A percentile compares a stretch with the other conserved stretches of the same genome.
phyloP scores from a whole-genome alignment of 1,284 basidiomycete genomes.

The Ceratobasidium sp. region DNA sequence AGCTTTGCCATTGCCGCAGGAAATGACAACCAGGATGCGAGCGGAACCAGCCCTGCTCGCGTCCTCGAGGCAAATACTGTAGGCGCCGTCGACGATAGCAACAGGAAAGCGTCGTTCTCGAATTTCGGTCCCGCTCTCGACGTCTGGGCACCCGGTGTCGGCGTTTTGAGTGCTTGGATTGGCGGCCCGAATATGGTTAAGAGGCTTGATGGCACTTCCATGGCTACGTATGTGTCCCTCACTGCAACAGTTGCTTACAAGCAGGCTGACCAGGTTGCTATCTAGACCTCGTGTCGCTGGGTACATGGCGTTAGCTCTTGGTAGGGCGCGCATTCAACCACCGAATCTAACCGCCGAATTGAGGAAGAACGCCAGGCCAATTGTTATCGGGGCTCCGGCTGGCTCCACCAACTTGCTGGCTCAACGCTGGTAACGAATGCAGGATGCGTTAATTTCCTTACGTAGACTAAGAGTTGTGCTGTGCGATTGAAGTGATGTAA shows the following conservation, averaged over 20 bases:
- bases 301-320: slow-evolving; percentile 9
- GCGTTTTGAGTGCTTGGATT: slow-evolving; percentile 33
- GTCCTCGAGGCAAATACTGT: slow-evolving; percentile 89
- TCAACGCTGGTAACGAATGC: neutral
- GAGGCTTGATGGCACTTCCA: neutral
- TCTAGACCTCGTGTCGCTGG: slow-evolving; percentile 6
- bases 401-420: slow-evolving; percentile 6
- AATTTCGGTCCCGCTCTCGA: slow-evolving; percentile 46
- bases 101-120: slow-evolving; percentile 44
- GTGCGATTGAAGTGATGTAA: too few species aligned
- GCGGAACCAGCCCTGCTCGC: slow-evolving; percentile 60
- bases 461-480: too few species aligned
- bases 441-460: too few species aligned
- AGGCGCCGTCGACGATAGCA: slow-evolving; percentile 70
- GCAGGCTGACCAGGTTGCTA: neutral
- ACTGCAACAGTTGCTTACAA: neutral
- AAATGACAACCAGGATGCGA: slow-evolving; percentile 59
- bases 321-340: slow-evolving; percentile 1
- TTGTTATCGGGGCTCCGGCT: neutral
- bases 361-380: slow-evolving; percentile 7
- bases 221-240: neutral
- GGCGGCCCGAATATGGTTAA: slow-evolving; percentile 23
- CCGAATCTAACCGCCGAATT: neutral
- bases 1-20: slow-evolving; percentile 46
- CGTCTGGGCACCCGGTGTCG: slow-evolving; percentile 46